Conservation (phyloP, 2,329 filamentous ascomycete genomes). For the Phialophora chinensis region DNA sequence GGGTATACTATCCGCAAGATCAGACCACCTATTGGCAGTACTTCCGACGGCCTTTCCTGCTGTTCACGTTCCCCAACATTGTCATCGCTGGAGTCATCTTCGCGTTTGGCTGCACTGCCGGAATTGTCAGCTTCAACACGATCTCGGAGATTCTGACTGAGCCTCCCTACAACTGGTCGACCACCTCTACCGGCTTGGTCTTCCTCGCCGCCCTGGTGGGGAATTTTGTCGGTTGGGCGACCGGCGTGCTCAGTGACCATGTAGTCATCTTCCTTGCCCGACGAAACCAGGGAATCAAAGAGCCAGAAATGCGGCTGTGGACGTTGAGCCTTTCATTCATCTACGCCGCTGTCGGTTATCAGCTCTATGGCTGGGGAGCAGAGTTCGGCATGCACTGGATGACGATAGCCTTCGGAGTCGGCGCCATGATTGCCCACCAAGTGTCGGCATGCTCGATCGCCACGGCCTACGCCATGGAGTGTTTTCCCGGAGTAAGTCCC, state of each 20-base stretch:
- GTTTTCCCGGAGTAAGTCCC: constrained; percentile 45
- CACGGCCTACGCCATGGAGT: constrained; percentile 52
- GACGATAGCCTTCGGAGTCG: constrained; percentile 46
- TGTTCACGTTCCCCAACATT: constrained; percentile 50
- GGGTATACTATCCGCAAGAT: constrained; percentile 42
- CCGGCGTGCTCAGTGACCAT: constrained; percentile 39
- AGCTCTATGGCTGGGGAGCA: constrained; percentile 26
- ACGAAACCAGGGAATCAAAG: constrained; percentile 38
- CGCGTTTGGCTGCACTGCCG: constrained; percentile 50
- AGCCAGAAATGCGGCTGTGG: constrained; percentile 41
- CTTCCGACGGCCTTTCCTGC: constrained; percentile 49
- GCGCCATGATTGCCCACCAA: constrained; percentile 51
- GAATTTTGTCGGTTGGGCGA: constrained; percentile 35
- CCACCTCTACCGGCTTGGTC: constrained; percentile 41
- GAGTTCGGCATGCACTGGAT: constrained; percentile 41
- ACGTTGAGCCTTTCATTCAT: constrained; percentile 44
- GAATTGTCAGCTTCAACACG: constrained; percentile 48
- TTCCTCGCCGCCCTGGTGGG: constrained; percentile 43
- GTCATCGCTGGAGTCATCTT: constrained; percentile 50
- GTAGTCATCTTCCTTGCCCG: constrained; percentile 38
- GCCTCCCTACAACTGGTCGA: constrained; percentile 42
- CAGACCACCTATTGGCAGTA: constrained; percentile 47
- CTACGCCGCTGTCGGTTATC: constrained; percentile 23
- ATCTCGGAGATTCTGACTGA: constrained; percentile 42
- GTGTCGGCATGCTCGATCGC: constrained; percentile 49